Percentiles rank a stretch among this genome's conserved stretches.
phyloP scores from a whole-genome alignment of 1,139 yeast genomes.

The Pichia sp. region DNA sequence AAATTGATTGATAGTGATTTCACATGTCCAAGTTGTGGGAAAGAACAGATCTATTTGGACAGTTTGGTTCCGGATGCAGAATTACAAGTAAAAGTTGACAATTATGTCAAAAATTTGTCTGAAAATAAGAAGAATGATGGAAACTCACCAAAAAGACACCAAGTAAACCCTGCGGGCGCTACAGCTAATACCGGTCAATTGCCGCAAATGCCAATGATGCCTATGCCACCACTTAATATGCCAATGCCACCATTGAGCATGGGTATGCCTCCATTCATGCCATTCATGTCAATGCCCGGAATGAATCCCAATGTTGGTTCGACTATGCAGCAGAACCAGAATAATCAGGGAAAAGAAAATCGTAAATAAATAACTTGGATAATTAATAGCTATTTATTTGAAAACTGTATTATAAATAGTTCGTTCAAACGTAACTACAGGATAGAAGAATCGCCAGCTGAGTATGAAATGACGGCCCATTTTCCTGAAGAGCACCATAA shows the following conservation, averaged over 20 bases:
- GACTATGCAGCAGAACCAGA: constrained; percentile 56
- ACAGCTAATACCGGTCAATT: constrained; percentile 18
- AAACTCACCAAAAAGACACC: constrained; percentile 21
- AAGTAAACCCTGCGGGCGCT: constrained; percentile 15
- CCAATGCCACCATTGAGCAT: constrained; percentile 20
- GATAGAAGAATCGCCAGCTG: constrained; percentile 30
- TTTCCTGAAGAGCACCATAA: constrained; percentile 88
- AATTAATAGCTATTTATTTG: background rate
- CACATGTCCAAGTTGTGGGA: constrained; percentile 82
- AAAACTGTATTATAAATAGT: background rate
- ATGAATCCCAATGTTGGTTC: constrained; percentile 5
- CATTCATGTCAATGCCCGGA: constrained; percentile 20
- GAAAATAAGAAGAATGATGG: constrained; percentile 10
- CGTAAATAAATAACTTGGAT: background rate
- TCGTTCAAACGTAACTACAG: background rate
- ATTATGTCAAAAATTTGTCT: constrained; percentile 12
- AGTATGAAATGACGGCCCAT: constrained; percentile 80
- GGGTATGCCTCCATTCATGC: constrained; percentile 22
- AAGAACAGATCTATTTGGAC: constrained; percentile 73
- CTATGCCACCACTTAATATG: constrained; percentile 18
- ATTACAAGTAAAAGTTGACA: constrained; percentile 41
- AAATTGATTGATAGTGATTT: constrained; percentile 77
- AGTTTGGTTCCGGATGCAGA: constrained; percentile 59
- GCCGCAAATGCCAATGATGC: constrained; percentile 21
- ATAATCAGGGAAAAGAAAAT: constrained; percentile 32